Evolutionary conservation across 2,329 filamentous ascomycete species (phyloP), one percentile per base, ranked within the genome.

Genomic region (Nakataea oryzae): DNA sequence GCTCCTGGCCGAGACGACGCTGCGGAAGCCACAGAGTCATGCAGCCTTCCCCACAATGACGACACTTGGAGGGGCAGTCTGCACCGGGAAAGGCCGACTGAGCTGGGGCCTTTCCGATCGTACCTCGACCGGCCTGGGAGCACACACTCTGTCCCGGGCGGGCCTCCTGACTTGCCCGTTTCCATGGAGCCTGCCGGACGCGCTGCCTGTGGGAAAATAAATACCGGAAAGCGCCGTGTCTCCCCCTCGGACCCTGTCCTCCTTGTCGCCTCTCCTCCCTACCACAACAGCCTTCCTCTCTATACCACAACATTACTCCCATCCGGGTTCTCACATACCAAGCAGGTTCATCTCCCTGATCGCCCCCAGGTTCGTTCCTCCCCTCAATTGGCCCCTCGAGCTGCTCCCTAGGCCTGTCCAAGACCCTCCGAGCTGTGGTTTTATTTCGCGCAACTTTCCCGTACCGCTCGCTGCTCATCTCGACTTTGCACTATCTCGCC

Each of bases 51-150:
- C 62, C 60, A 63, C 62, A 63, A 65, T 65, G 63, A 65, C 63
- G 63, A 65, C 63, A 65, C 58, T n/a, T 63, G 63, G 63, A 56
- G 62, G 62, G 55, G 58, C 57, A 60, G 54, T 13, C 21, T n/a
- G n/a, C 41, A 21, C 17, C 21, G 41, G 41, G 41, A n/a, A 50
- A 50, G 41, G 41, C 41, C 41, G 41, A 50, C 41, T 24, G 41
- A n/a, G 41, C 24, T 50, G 21, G 13, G 41, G 5, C 21, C 41
- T n/a, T 9, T 50, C n/a, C n/a, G n/a, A n/a, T n/a, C n/a, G 41
- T 50, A n/a, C 21, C 41, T 50, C 41, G n/a, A n/a, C n/a, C n/a
- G n/a, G n/a, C n/a, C 41, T 24, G 2, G 34, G 24, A n/a, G 1
- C 9, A 50, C 21, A 21, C 13, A 32, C 9, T 8, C 30, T 32